Conservation (phyloP, 2,329 filamentous ascomycete genomes). For the Trichophyton verrucosum region DNA sequence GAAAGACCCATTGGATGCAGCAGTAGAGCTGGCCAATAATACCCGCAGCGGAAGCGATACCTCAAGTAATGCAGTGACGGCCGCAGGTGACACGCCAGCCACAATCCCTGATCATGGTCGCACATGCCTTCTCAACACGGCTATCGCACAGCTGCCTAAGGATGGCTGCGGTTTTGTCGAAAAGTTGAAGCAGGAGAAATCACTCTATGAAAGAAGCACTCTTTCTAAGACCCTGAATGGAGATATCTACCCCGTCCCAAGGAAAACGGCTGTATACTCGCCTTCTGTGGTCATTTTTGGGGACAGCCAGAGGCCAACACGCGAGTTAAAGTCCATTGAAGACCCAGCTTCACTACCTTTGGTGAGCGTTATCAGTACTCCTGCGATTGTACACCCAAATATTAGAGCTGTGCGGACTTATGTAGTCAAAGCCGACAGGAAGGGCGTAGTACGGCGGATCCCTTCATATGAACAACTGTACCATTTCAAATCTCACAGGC, state of each 20-base stretch:
- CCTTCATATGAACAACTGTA: neutral
- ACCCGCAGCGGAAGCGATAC: neutral
- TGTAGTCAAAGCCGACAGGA: neutral
- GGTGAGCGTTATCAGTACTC: constrained; percentile 9
- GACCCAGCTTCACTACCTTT: constrained; percentile 4
- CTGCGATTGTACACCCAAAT: constrained; percentile 4
- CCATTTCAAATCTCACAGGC: constrained; percentile 2
- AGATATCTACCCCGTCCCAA: constrained; percentile 7
- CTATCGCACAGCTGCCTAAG: constrained; percentile 1
- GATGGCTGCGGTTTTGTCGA: constrained; percentile 5
- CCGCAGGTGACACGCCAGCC: neutral
- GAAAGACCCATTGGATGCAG: constrained; percentile 4
- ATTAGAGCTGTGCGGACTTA: neutral
- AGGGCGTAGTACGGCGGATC: neutral
- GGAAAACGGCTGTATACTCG: constrained; percentile 6
- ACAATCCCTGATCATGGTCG: neutral
- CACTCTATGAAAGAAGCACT: constrained; percentile 10
- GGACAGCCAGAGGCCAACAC: neutral
- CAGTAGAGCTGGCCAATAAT: neutral
- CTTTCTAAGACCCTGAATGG: constrained; percentile 4
- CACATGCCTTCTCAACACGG: constrained; percentile 9
- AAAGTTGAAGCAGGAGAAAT: constrained; percentile 9
- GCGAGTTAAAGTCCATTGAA: constrained; percentile 6
- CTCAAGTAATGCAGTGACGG: neutral
- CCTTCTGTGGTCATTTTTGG: constrained; percentile 9